Evolutionary conservation across 169 alveolate species (phyloP), one percentile per base, ranked within the genome.

Genomic region (Cryptosporidium andersoni): DNA sequence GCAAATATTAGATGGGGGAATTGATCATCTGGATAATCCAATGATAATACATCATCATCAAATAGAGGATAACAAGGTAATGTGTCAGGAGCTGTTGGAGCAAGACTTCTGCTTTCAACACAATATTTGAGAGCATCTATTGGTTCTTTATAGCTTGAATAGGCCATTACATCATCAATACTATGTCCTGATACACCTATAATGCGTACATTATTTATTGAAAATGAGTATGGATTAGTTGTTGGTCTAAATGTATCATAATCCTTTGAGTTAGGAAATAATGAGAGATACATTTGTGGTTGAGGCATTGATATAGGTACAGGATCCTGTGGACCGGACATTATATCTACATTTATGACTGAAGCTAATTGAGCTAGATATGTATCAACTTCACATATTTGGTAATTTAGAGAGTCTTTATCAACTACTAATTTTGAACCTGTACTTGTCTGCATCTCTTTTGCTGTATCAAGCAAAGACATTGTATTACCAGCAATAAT

Each of bases 61-160:
- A 45, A 74, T 25, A 58, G 45, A 34, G 85, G 85, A 64, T 58
- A 16, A 60, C 65, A 58, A 6, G 85, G 85, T 14, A 58, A 36
- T 47, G n/a, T 63, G 34, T 74, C 85, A 9, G 85, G 85, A 58
- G 74, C 55, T 8, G 67, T 62, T 0, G 85, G 85, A 42, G 85
- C 85, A 42, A 74, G 64, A 60, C 47, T 60, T 58, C 85, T 74
- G 0, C 74, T 58, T 37, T 42, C 56, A 40, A 74, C 67, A 37
- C 85, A 74, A 74, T 58, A 74, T 39, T 74, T 74, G 36, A 74
- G 68, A 48, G 85, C 74, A 36, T 74, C 85, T 43, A 74, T 74
- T 7, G 85, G 68, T 39, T 55, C 45, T 1, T 39, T 34, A 9
- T 74, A 74, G 16, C 62, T 43, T 25, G 85, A 47, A 60, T 47